phyloP scores from a whole-genome alignment of 768 basidiomycete genomes.

The Tulasnella sp. region DNA sequence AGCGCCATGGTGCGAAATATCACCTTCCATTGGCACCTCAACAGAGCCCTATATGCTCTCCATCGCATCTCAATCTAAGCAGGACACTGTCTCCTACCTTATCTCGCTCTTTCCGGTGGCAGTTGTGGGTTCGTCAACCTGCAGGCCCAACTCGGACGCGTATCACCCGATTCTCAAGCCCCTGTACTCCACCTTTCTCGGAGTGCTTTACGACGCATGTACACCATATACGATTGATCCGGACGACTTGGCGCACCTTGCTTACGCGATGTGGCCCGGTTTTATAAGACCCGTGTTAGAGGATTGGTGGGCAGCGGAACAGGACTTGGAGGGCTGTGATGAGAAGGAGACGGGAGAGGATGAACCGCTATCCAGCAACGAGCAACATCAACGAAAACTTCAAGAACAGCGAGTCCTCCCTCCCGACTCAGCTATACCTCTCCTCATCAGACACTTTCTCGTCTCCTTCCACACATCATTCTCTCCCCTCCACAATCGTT shows the following conservation, averaged over 20 bases:
- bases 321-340: background rate
- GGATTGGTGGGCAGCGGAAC: slow-evolving; percentile 37
- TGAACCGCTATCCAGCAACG: background rate
- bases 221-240: slow-evolving; percentile 63
- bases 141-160: slow-evolving; percentile 40
- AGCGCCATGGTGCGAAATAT: slow-evolving; percentile 66
- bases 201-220: slow-evolving; percentile 58
- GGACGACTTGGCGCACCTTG: slow-evolving; percentile 68
- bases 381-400: background rate
- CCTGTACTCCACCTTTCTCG: slow-evolving; percentile 62
- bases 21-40: slow-evolving; percentile 64
- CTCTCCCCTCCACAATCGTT: slow-evolving; percentile 9
- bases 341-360: background rate
- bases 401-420: slow-evolving; percentile 2
- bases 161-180: slow-evolving; percentile 44
- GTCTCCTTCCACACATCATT: slow-evolving; percentile 3
- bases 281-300: slow-evolving; percentile 68
- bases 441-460: slow-evolving; percentile 20
- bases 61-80: slow-evolving; percentile 51
- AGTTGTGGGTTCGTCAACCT: slow-evolving; percentile 35
- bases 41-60: slow-evolving; percentile 65
- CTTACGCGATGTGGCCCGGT: slow-evolving; percentile 75
- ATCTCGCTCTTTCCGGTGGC: slow-evolving; percentile 16
- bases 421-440: slow-evolving; percentile 8
- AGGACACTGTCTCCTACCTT: slow-evolving; percentile 37